A percentile compares a stretch with the other conserved stretches of the same genome.
phyloP scores from a whole-genome alignment of 345 rosid species.

The Litchi chinensis region DNA sequence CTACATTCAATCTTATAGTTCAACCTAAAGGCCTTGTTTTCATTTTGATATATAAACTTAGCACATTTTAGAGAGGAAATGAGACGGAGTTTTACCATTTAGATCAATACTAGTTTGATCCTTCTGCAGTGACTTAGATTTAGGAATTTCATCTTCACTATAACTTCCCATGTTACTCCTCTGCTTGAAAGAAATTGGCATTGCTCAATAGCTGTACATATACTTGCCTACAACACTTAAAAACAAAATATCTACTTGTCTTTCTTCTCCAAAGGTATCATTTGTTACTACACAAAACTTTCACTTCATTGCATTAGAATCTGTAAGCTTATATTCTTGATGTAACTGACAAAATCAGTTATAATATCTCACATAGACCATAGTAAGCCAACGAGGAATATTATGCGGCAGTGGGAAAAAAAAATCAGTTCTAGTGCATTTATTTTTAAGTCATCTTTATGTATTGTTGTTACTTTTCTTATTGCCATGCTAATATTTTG shows the following conservation, averaged over 20 bases:
- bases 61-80: neutral
- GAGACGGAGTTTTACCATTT: neutral
- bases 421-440: neutral
- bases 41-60: neutral
- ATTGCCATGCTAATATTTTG: neutral
- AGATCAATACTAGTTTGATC: neutral
- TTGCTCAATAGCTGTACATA: neutral
- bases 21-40: neutral
- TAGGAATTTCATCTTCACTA: neutral
- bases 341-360: neutral
- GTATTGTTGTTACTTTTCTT: neutral
- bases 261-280: too few relatives aligned
- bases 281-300: too few relatives aligned
- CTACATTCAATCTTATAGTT: neutral
- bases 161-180: slow-evolving; percentile 10
- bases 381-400: neutral
- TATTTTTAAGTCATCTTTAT: neutral
- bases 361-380: neutral
- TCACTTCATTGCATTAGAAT: neutral
- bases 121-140: neutral
- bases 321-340: neutral
- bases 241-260: neutral
- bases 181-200: neutral
- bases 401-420: neutral
- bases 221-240: neutral